These are phyloP conservation scores for Pontederia paniculata DNA, from an alignment of 176 grass and related monocot species.

Conservation along the genomic window DNA sequence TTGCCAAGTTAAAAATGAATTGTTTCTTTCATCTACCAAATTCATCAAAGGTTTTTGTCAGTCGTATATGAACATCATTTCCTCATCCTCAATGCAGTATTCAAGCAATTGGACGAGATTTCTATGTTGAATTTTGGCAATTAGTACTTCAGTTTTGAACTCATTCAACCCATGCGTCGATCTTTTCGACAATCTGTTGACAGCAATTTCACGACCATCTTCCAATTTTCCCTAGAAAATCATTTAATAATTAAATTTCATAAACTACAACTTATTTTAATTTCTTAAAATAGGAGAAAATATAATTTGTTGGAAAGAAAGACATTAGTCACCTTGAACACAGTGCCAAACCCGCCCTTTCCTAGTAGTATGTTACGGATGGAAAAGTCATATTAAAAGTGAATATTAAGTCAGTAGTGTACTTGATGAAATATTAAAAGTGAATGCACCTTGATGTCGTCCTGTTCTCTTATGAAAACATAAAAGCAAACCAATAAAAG, in stretches of 20 bases:
- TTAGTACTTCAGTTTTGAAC: constrained; percentile 21
- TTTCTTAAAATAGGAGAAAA: neutral
- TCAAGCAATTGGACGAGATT: no score
- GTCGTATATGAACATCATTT: constrained; percentile 20
- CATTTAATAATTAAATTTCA: neutral
- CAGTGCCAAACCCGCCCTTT: constrained; percentile 26
- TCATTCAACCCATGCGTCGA: constrained; percentile 11
- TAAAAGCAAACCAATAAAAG: no score
- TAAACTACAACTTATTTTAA: constrained; percentile 1
- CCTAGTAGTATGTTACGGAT: constrained; percentile 14
- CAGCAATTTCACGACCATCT: constrained; percentile 10
- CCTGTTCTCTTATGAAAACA: no score
- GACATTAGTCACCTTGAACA: constrained; percentile 14
- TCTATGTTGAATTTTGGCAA: constrained; percentile 21
- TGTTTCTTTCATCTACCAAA: constrained; percentile 12
- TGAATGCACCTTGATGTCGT: no score
- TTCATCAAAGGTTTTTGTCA: no score
- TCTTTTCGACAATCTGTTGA: constrained; percentile 13
- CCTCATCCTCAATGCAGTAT: no score
- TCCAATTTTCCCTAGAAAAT: neutral
- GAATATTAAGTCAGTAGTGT: no score
- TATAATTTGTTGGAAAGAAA: neutral
- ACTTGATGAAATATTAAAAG: no score
- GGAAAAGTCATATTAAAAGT: constrained; percentile 19
- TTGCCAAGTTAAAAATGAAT: constrained; percentile 3